Evolutionary conservation across 805 yeast genomes (phyloP).

Genomic region (Wickerhamia fluorescens): DNA sequence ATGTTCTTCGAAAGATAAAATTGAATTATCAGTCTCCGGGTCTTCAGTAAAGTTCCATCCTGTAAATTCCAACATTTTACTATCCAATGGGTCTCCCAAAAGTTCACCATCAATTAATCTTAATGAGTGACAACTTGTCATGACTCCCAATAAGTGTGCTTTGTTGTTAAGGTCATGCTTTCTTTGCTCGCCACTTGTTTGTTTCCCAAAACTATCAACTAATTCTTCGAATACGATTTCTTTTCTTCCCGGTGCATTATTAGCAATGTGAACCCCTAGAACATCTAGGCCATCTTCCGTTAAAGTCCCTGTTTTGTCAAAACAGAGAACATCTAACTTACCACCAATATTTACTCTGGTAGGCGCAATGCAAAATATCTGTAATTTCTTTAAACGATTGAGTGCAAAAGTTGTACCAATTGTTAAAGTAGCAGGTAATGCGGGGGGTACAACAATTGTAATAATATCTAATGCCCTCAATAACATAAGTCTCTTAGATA

Average conservation of each 20-base stretch:
- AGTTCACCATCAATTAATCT: slow-evolving; percentile 70
- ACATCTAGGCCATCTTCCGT: slow-evolving; percentile 96
- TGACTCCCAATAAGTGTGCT: slow-evolving; percentile 29
- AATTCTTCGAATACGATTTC: slow-evolving; percentile 30
- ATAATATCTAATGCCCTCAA: slow-evolving; percentile 88
- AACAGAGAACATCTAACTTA: slow-evolving; percentile 80
- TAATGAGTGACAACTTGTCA: slow-evolving; percentile 84
- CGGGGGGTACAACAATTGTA: slow-evolving; percentile 98
- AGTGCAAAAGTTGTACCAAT: slow-evolving; percentile 95
- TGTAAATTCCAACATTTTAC: slow-evolving; percentile 88
- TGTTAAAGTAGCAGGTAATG: slow-evolving; percentile 93
- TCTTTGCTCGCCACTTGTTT: neutral
- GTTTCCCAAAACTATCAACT: slow-evolving; percentile 4
- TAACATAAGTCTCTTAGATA: slow-evolving; percentile 63
- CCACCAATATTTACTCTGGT: slow-evolving; percentile 96
- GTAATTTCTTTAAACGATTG: slow-evolving; percentile 53
- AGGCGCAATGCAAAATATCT: slow-evolving; percentile 88
- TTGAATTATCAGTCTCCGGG: slow-evolving; percentile 26
- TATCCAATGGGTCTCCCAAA: slow-evolving; percentile 91
- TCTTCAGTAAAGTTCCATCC: slow-evolving; percentile 73
- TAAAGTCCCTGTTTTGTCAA: slow-evolving; percentile 95
- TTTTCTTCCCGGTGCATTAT: slow-evolving; percentile 34
- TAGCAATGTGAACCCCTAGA: slow-evolving; percentile 45
- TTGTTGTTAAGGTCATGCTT: slow-evolving; percentile 25
- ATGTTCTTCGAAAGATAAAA: slow-evolving; percentile 4